Percentiles rank a stretch among this genome's conserved stretches.
These are phyloP conservation scores for Phytopythium montanum DNA, from an alignment of 352 stramenopile species.

Conservation along the genomic window DNA sequence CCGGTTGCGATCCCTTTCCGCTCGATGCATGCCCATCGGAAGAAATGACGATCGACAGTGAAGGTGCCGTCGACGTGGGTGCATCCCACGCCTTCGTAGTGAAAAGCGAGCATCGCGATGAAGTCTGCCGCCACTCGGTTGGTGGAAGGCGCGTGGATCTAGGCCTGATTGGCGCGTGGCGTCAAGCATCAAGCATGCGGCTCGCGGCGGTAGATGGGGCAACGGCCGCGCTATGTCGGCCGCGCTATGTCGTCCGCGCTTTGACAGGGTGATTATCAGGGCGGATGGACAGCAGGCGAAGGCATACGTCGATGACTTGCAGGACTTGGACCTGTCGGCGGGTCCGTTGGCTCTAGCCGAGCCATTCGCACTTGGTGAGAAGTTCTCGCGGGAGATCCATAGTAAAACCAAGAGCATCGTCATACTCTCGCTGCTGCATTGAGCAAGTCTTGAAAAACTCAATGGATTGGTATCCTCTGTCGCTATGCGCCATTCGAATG, in stretches of 20 bases:
- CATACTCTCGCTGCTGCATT: too few relatives aligned
- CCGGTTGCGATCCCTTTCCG: background rate
- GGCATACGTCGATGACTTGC: background rate
- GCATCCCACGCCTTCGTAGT: background rate
- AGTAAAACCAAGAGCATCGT: too few relatives aligned
- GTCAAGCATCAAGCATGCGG: background rate
- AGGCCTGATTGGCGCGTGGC: constrained; percentile 2
- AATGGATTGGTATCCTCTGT: background rate
- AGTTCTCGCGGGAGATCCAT: too few relatives aligned
- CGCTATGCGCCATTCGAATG: background rate
- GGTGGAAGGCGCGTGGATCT: constrained; percentile 6
- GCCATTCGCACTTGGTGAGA: too few relatives aligned
- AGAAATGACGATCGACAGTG: constrained; percentile 4
- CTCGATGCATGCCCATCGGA: background rate
- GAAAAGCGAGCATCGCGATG: background rate
- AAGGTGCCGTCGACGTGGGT: background rate
- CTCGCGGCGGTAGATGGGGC: background rate
- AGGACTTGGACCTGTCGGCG: too few relatives aligned
- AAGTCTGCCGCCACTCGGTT: background rate
- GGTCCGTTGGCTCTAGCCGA: too few relatives aligned
- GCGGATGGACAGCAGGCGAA: background rate
- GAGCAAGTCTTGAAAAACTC: too few relatives aligned
- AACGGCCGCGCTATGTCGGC: background rate
- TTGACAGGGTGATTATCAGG: constrained; percentile 5
- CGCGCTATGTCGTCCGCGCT: background rate